Base-by-base conservation (phyloP, 2,329 filamentous ascomycete genomes). In the Ophiostoma montium region DNA sequence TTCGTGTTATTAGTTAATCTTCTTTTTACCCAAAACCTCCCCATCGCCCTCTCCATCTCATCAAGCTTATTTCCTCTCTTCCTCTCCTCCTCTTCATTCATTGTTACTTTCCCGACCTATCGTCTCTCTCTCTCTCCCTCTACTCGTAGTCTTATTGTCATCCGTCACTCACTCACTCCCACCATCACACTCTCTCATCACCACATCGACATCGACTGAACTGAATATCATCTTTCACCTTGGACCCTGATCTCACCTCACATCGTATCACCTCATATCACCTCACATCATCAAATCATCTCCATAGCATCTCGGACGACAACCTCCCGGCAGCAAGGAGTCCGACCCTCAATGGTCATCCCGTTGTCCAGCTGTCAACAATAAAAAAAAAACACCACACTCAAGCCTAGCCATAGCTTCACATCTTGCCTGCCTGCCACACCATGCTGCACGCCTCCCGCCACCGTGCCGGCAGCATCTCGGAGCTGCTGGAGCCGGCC, bases 401-500 rank as follows among this genome's bases (percentile, higher is more conserved):
- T 7, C 35, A 36, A 10, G 18, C 35, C 16, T 35, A 8, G 7
- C 8, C 8, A 16, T 7, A 8, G 13, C n/a, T 10, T n/a, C 8
- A 35, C n/a, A n/a, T 35, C 32, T n/a, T 11, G 12, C n/a, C 32
- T 35, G 50, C 36, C 38, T 50, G 39, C 23, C 36, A 44, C 11
- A 45, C 44, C 36, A 31, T 42, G 27, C 49, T 52, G 53, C 35
- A 47, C 30, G 35, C 49, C 19, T 46, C 48, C 3, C 39, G n/a
- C n/a, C 39, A 30, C 23, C 23, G 30, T 15, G 15, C 39, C n/a
- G 39, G 39, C 48, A 57, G 55, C 55, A 54, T 63, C 35, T 58
- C 64, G 52, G 70, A 74, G 51, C 65, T 75, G 48, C 62, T 81
- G 50, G 75, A 72, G 51, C 75, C 77, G 45, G 70, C 77, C 53